Base-by-base conservation (phyloP, 768 basidiomycete species). In the Lepiota brunneoincarnata region DNA sequence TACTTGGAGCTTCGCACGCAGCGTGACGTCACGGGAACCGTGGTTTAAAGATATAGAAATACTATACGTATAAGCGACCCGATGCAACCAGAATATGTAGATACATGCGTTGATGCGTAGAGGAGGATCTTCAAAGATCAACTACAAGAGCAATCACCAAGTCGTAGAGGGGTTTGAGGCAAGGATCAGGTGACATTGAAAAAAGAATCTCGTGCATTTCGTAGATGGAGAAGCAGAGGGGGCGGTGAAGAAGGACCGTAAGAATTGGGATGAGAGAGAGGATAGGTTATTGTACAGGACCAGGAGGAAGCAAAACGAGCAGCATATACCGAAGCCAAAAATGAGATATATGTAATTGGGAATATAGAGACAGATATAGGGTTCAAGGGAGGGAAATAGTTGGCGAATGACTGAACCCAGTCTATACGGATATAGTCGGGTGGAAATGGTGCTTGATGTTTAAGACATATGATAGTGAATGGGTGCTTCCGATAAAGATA, bases 1-100 rank as follows among this genome's bases (percentile, higher is more conserved):
- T 38, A 38, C 44, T 45, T 42, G 12, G 6, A 11, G 28, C 53
- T 54, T 54, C 53, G 46, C 53, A 54, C 53, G 53, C 53, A 35
- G n/a, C 45, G 41, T 54, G 45, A 41, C 45, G 46, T 54, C 53
- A 54, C 28, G 41, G 11, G 28, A 31, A 31, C 31, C 31, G 7
- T 4, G 4, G 31, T 45, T 24, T 34, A 21, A 37, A 38, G 23
- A 37, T 39, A 47, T 47, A 38, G 44, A 54, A 43, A 45, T 52
- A 43, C 36, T 14, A 26, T 53, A 38, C 43, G 42, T 38, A 45
- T 53, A 53, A 47, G 28, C 40, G 20, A 39, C 26, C 18, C 20
- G 11, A 18, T 34, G 14, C 42, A 23, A 28, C n/a, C 44, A 47
- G 28, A 46, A 46, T 31, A 31, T 31, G 31, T 31, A 31, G 31